Evolutionary conservation across 2,329 filamentous ascomycete species (phyloP).

Genomic region (Aureobasidium zeae): DNA sequence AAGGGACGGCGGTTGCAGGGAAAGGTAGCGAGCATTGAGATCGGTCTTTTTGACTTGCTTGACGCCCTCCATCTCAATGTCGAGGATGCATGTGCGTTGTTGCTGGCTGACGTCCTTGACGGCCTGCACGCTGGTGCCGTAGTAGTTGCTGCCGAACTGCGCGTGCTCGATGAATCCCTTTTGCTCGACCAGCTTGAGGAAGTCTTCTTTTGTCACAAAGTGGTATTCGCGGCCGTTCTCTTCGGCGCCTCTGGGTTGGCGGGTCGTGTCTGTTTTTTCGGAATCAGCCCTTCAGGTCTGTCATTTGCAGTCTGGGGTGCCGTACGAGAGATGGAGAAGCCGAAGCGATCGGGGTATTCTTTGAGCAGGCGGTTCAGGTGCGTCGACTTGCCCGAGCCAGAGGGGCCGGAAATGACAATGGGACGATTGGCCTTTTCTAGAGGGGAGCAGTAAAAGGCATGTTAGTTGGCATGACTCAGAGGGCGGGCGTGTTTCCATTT

Average conservation of each 20-base stretch:
- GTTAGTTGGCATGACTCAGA: too few species aligned
- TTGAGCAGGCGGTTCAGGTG: constrained; percentile 64
- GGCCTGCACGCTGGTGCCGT: constrained; percentile 74
- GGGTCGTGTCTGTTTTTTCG: constrained; percentile 50
- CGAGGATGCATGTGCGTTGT: constrained; percentile 67
- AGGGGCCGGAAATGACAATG: constrained; percentile 71
- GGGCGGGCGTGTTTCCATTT: too few species aligned
- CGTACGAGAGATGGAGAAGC: constrained; percentile 48
- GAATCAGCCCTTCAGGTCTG: constrained; percentile 5
- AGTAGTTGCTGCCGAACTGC: constrained; percentile 74
- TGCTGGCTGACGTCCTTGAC: constrained; percentile 65
- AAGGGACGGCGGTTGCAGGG: constrained; percentile 70
- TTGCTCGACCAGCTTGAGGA: constrained; percentile 56
- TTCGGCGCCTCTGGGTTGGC: constrained; percentile 65
- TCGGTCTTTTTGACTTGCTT: constrained; percentile 79
- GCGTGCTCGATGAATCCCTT: constrained; percentile 81
- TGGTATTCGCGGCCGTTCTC: constrained; percentile 70
- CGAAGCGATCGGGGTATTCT: constrained; percentile 57
- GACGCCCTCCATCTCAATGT: constrained; percentile 98
- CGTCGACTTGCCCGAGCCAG: constrained; percentile 73
- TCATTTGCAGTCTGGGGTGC: not conserved
- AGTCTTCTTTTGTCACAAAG: constrained; percentile 59
- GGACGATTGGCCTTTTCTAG: constrained; percentile 32
- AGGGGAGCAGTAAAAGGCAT: not conserved
- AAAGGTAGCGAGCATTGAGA: constrained; percentile 70